Percentiles rank a stretch among this genome's conserved stretches.
Evolutionary conservation across 2,329 filamentous ascomycete genomes (phyloP).

Genomic region (Diaporthe sp.): DNA sequence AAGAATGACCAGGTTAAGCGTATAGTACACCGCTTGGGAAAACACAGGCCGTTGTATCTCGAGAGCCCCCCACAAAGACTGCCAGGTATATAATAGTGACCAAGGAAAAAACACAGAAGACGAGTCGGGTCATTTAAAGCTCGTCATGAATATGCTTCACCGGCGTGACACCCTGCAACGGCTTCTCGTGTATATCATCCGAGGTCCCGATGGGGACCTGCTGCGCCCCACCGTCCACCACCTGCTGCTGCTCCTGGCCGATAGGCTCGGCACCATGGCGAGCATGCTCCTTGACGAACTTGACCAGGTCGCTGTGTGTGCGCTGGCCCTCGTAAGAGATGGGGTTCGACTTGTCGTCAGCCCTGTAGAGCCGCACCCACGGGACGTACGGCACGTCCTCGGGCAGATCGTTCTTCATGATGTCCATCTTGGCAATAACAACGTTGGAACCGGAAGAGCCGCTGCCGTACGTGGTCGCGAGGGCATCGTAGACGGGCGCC

Average conservation of each 20-base stretch:
- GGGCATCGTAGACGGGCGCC: conserved; percentile 95
- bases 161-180: conserved; percentile 41
- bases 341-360: conserved; percentile 86
- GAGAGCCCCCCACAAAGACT: not conserved
- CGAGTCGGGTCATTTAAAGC: conserved; percentile 69
- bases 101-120: not conserved
- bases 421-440: conserved; percentile 96
- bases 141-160: conserved; percentile 73
- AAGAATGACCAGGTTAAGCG: not conserved
- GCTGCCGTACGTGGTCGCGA: conserved; percentile 82
- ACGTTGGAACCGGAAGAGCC: conserved; percentile 86
- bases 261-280: conserved; percentile 83
- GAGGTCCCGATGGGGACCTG: conserved; percentile 62
- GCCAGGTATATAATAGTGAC: conserved; percentile 6
- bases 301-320: conserved; percentile 90
- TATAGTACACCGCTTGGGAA: not conserved
- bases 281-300: conserved; percentile 95
- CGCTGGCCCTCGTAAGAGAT: conserved; percentile 90
- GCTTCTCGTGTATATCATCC: conserved; percentile 62
- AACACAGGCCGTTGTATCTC: not conserved
- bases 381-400: conserved; percentile 98
- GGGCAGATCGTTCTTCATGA: conserved; percentile 94
- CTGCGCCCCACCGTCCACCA: conserved; percentile 64
- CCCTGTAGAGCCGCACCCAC: conserved; percentile 97
- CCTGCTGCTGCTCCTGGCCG: conserved; percentile 68